Conservation (phyloP, 495 filamentous ascomycete species). For the Cercophora samala region DNA sequence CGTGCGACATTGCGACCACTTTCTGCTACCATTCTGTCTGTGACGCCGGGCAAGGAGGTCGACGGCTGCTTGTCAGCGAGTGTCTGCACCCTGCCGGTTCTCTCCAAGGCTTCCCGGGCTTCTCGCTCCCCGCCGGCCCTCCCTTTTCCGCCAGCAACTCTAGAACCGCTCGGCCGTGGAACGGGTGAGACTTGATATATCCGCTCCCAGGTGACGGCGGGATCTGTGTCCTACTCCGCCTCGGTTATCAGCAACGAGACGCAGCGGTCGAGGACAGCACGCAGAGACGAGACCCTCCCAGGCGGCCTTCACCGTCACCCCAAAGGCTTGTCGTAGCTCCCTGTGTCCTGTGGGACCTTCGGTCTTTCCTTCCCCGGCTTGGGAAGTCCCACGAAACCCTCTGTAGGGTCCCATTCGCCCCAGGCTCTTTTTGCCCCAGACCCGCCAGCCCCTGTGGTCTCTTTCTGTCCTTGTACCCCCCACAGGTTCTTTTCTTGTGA, state of each 20-base stretch:
- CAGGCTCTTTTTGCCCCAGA: conserved; percentile 4
- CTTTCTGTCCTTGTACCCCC: conserved; percentile 15
- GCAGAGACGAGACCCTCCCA: conserved; percentile 15
- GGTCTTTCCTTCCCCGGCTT: conserved; percentile 11
- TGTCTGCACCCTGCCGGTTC: conserved; percentile 23
- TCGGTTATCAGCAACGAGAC: conserved; percentile 18
- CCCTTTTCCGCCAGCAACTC: conserved; percentile 7
- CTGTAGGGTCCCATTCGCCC: conserved; percentile 1
- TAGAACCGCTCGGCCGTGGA: conserved; percentile 14
- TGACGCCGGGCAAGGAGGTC: conserved; percentile 10
- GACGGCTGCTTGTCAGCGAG: conserved; percentile 11
- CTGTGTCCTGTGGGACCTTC: conserved; percentile 14
- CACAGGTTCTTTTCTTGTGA: conserved; percentile 17
- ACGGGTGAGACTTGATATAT: conserved; percentile 28
- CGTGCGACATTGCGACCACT: conserved; percentile 26
- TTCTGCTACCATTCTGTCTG: conserved; percentile 18
- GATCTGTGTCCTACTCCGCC: conserved; percentile 43
- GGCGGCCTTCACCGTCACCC: conserved; percentile 16
- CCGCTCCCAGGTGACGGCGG: conserved; percentile 37
- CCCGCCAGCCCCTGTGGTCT: conserved; percentile 12
- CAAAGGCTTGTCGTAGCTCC: conserved; percentile 4
- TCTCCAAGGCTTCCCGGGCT: conserved; percentile 9
- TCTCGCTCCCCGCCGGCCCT: conserved; percentile 7
- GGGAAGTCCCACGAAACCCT: conserved; percentile 1
- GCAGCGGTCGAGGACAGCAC: conserved; percentile 19